Evolutionary conservation across 495 filamentous ascomycete genomes (phyloP).

Genomic region (Diplogelasinospora grovesii): DNA sequence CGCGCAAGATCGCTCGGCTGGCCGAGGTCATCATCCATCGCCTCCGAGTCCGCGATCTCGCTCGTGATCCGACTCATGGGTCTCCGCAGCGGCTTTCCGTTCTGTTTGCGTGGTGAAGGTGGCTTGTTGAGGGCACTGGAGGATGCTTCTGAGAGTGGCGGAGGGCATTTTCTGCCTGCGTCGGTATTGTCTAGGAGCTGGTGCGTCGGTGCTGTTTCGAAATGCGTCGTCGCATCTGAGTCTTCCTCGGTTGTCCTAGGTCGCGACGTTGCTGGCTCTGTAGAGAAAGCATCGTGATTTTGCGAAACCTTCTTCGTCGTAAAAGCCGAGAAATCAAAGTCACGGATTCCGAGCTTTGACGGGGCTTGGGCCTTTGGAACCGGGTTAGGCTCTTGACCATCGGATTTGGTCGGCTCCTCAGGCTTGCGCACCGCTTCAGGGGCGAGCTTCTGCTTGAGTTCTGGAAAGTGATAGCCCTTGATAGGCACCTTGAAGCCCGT

Average conservation of each 20-base stretch:
- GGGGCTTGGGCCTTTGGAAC: conserved; percentile 9
- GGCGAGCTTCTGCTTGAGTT: conserved; percentile 23
- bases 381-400: conserved; percentile 10
- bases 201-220: conserved; percentile 33
- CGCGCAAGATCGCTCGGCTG: conserved; percentile 1
- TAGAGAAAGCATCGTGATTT: neutral
- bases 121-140: conserved; percentile 32
- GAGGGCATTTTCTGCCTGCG: conserved; percentile 5
- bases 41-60: conserved; percentile 41
- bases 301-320: neutral
- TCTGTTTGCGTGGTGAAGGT: conserved; percentile 10
- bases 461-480: conserved; percentile 28
- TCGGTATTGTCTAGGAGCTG: conserved; percentile 12
- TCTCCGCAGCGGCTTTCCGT: conserved; percentile 2
- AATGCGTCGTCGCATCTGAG: conserved; percentile 19
- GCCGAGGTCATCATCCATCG: conserved; percentile 16
- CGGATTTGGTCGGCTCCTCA: conserved; percentile 5
- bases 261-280: conserved; percentile 4
- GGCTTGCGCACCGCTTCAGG: neutral
- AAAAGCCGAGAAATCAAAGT: conserved; percentile 17
- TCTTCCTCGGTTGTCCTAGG: conserved; percentile 1
- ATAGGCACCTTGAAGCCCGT: conserved; percentile 33
- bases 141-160: conserved; percentile 33
- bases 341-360: too few species aligned
- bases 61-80: conserved; percentile 20